Evolutionary conservation across 83 land plant genomes (phyloP), one percentile per base, ranked within the genome.

Genomic region (Thuja plicata): DNA sequence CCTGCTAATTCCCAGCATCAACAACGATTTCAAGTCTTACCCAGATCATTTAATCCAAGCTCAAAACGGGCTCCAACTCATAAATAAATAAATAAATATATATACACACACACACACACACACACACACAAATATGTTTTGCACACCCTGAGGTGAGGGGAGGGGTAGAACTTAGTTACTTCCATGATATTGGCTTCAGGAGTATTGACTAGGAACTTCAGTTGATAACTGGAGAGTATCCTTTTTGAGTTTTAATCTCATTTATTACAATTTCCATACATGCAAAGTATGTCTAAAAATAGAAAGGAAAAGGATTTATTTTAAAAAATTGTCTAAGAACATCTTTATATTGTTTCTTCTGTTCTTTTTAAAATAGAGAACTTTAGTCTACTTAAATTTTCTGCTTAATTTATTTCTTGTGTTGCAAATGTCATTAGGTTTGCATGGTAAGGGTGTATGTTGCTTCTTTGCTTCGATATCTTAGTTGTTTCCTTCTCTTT

Each of bases 141-240:
- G 95, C 97, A 84, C 91, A 95, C 78, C 96, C 96, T 35, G 95
- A 86, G 94, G 89, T 88, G 96, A 95, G 82, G 91, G 96, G 43
- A 89, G 94, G 84, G 96, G 96, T 2, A 62, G 92, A 50, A 96
- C 90, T 89, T 95, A 96, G 89, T 86, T 95, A 87, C 94, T 96
- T 85, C 97, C 96, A 62, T 92, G 97, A n/a, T 96, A 96, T 73
- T 95, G 96, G 96, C 97, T 43, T 95, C 78, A 92, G 95, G 86
- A 94, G 94, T 43, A 96, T 95, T 45, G 96, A 96, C 73, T 94
- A 96, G 88, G 97, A 96, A 87, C 89, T 96, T 48, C 94, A 96
- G 79, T 94, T 94, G 88, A 91, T 96, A 55, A 91, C 96, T 89
- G 91, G 92, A 90, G 97, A 94, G 95, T 89, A 90, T 95, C 95